Evolutionary conservation across 2,329 filamentous ascomycete genomes (phyloP), one percentile per base, ranked within the genome.

Genomic region (Sclerotinia spermophila): DNA sequence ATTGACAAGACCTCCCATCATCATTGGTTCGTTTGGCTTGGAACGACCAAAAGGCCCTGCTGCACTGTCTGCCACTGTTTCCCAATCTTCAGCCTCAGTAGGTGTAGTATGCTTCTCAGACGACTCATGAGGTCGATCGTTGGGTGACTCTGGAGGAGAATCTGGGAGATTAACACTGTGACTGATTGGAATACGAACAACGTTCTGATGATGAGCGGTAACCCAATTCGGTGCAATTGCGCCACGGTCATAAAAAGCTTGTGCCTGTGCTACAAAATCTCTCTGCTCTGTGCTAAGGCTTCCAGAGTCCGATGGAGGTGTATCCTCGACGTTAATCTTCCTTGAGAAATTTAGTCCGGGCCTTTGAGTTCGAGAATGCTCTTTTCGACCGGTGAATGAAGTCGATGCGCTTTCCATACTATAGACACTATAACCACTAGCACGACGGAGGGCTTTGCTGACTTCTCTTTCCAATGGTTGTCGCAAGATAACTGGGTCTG

Each of bases 31-130:
- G 19, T 72, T 53, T n/a, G 65, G 69, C 21, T 45, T 70, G 19
- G 48, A 45, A n/a, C 70, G 53, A 27, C 45, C 27, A 17, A 67
- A 70, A 42, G 53, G 38, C 21, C 71, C 73, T 35, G 58, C 42
- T 17, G 60, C 70, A 58, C 76, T 78, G 15, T 77, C 76, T 35
- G 71, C 75, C 21, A 79, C 75, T 7, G 78, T 79, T 65, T 79
- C 77, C 78, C 78, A 79, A 67, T 79, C 78, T 60, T 76, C 73
- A 64, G 76, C 75, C 42, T 72, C 67, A 8, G 61, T 71, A 13
- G 51, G 45, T 8, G 59, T 56, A 24, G 21, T 38, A 38, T 38
- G 55, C 60, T 60, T 61, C 45, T 38, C 42, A 30, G 66, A 61
- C n/a, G 24, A 51, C 40, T 62, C 55, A 53, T 67, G 35, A 19